These are phyloP conservation scores for Trametes sp. DNA, from an alignment of 1,284 basidiomycete genomes.

Conservation along the genomic window DNA sequence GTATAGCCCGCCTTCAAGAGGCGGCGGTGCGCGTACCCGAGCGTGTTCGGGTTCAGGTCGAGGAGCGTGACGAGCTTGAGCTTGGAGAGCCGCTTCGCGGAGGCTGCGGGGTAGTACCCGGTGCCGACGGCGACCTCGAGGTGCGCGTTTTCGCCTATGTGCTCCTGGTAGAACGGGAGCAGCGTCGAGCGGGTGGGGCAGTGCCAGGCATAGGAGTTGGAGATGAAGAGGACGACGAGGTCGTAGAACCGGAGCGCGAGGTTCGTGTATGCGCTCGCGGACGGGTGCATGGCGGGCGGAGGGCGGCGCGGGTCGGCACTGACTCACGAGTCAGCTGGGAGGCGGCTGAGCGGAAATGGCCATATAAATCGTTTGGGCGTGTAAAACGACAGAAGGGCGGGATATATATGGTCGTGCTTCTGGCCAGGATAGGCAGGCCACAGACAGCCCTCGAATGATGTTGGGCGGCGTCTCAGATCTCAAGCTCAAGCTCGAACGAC, in stretches of 20 bases:
- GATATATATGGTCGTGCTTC: too few relatives aligned
- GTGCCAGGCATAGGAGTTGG: conserved; percentile 35
- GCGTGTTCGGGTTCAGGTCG: conserved; percentile 35
- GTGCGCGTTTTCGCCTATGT: conserved; percentile 33
- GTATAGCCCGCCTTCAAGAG: conserved; percentile 30
- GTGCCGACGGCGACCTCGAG: conserved; percentile 38
- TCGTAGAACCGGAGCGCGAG: conserved; percentile 32
- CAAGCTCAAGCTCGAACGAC: too few relatives aligned
- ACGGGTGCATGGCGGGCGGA: too few relatives aligned
- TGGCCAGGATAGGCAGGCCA: too few relatives aligned
- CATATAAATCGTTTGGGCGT: too few relatives aligned
- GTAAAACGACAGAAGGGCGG: too few relatives aligned
- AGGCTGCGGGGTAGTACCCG: conserved; percentile 34
- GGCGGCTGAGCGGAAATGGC: too few relatives aligned
- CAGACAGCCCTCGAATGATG: too few relatives aligned
- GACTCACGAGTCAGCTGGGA: too few relatives aligned
- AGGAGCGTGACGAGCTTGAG: conserved; percentile 31
- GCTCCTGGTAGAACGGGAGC: conserved; percentile 34
- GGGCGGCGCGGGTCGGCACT: too few relatives aligned
- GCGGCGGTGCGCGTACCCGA: conserved; percentile 32
- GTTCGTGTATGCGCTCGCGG: conserved; percentile 12
- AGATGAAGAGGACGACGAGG: conserved; percentile 30
- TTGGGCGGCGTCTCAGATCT: too few relatives aligned
- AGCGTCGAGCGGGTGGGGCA: conserved; percentile 30
- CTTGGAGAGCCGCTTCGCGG: conserved; percentile 24